Evolutionary conservation across 306 rosid species (phyloP).

Genomic region (Rubus idaeus): DNA sequence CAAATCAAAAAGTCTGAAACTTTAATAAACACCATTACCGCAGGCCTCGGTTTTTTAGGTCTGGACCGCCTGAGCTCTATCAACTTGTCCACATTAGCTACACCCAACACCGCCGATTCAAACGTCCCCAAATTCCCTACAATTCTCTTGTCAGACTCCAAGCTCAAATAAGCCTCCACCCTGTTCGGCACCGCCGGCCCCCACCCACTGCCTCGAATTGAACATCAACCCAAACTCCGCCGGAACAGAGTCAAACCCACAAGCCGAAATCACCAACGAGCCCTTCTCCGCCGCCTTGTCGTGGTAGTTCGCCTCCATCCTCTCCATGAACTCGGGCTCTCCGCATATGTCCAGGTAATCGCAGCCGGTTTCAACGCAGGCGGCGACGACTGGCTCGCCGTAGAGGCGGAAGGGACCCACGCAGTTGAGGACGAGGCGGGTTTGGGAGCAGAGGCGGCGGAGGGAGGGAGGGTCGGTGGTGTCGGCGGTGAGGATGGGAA

Average conservation of each 20-base stretch:
- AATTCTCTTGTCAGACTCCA: conserved; percentile 66
- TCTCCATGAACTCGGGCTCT: conserved; percentile 89
- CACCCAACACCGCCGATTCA: conserved; percentile 76
- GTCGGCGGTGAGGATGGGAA: conserved; percentile 64
- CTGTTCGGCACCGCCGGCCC: conserved; percentile 42
- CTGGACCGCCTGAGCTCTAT: conserved; percentile 64
- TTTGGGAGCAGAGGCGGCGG: conserved; percentile 51
- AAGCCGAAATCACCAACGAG: conserved; percentile 71
- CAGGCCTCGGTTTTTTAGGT: conserved; percentile 67
- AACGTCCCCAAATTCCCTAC: conserved; percentile 75
- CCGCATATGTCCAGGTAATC: conserved; percentile 88
- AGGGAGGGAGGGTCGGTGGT: conserved; percentile 59
- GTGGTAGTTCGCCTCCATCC: conserved; percentile 53
- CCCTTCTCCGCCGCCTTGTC: conserved; percentile 43
- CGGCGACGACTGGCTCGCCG: conserved; percentile 74
- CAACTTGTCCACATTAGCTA: conserved; percentile 57
- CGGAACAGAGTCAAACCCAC: conserved; percentile 92
- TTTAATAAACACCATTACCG: conserved; percentile 37
- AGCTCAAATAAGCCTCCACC: conserved; percentile 62
- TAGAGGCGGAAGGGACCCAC: conserved; percentile 89
- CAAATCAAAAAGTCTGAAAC: not conserved
- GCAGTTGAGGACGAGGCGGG: conserved; percentile 80
- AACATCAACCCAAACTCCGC: conserved; percentile 85
- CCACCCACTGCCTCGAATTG: conserved; percentile 69
- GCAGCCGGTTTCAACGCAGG: conserved; percentile 65